Base-by-base conservation (phyloP, 108 stramenopile species). In the Chaetoceros muelleri region DNA sequence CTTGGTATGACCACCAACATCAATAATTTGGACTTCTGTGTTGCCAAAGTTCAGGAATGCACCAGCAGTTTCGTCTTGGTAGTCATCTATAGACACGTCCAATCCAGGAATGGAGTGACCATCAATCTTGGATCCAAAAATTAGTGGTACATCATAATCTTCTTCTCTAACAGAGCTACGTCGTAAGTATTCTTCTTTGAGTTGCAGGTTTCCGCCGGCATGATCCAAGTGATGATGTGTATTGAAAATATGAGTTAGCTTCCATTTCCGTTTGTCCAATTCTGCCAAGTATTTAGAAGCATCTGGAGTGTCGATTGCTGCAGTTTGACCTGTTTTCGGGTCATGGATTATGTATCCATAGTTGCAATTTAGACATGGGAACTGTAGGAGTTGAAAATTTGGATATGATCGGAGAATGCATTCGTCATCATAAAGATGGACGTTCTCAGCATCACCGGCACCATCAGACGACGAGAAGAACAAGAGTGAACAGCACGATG, bases 241-340 rank as follows among this genome's bases (percentile, higher is more conserved):
- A 53, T 85, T 85, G 26, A 85, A 52, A 59, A 90, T 90, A 52
- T 85, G 90, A 18, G 86, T 87, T 27, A 93, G 49, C 46, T 68
- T 81, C 81, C 82, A 83, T 8, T 75, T 78, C 29, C 76, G 63
- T 30, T 68, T 71, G 0, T 74, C 57, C 40, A 93, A 61, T 54
- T 79, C 82, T 17, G 44, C 27, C 40, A 72, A 59, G 40, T 82
- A 79, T 7, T 80, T 53, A 7, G 49, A 52, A n/a, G 77, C 85
- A 26, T 78, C 76, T 2, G 86, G 90, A 7, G 86, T 88, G 55
- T 93, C 90, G 26, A 93, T 57, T 3, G 84, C 90, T n/a, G 83
- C 81, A 1, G 84, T 86, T 56, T 84, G 66, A 1, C 79, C 73
- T 2, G 84, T 82, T 19, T 26, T 53, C n/a, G 67, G 57, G 63